Percentiles rank a stretch among this genome's conserved stretches.
Evolutionary conservation across 164 flowering plant genomes (phyloP).

Genomic region (Santalum album): DNA sequence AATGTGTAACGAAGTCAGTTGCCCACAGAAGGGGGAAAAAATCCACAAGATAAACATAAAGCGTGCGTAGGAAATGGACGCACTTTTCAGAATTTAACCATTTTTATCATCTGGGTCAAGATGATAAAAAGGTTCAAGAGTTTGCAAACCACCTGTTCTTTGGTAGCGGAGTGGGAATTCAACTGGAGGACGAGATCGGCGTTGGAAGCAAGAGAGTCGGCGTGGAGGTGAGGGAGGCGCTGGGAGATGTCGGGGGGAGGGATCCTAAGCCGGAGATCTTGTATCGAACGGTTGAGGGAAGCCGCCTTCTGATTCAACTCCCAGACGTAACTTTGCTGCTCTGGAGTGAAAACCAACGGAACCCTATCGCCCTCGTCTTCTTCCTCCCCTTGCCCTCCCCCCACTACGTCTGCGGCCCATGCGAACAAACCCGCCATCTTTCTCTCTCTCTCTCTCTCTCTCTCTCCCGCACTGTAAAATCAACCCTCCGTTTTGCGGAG

Average conservation of each 20-base stretch:
- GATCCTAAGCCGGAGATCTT: slow-evolving; percentile 71
- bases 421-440: slow-evolving; percentile 87
- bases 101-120: too few relatives aligned
- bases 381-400: slow-evolving; percentile 37
- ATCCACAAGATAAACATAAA: too few relatives aligned
- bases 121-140: too few relatives aligned
- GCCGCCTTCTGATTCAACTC: slow-evolving; percentile 53
- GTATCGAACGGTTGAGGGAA: slow-evolving; percentile 64
- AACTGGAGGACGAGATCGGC: slow-evolving; percentile 77
- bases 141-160: slow-evolving; percentile 42
- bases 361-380: slow-evolving; percentile 25
- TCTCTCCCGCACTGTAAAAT: not conserved
- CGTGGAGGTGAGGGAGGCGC: slow-evolving; percentile 90
- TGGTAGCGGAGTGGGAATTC: slow-evolving; percentile 74
- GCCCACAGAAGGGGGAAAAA: too few relatives aligned
- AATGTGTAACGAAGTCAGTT: too few relatives aligned
- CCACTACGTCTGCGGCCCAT: slow-evolving; percentile 97
- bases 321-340: slow-evolving; percentile 47
- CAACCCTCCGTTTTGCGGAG: too few relatives aligned
- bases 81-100: too few relatives aligned
- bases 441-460: slow-evolving; percentile 3
- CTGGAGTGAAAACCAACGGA: slow-evolving; percentile 52
- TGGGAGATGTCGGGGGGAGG: slow-evolving; percentile 85
- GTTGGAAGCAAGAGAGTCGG: slow-evolving; percentile 85
- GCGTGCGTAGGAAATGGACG: too few relatives aligned